phyloP scores from a whole-genome alignment of 805 yeast genomes.

The Candida nanaspora region DNA sequence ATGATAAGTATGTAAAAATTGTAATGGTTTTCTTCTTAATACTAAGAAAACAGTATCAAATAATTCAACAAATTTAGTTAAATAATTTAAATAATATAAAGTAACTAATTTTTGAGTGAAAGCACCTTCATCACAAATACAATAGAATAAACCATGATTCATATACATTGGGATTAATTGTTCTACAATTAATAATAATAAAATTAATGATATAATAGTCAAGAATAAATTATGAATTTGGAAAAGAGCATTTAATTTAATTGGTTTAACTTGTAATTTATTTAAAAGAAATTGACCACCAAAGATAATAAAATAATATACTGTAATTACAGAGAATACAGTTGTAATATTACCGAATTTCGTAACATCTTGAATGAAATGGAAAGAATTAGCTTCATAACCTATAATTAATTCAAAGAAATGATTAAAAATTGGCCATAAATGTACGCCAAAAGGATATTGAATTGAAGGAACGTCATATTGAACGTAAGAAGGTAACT shows the following conservation, averaged over 20 bases:
- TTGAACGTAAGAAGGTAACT: constrained; percentile 16
- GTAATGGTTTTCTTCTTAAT: constrained; percentile 82
- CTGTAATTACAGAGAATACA: constrained; percentile 42
- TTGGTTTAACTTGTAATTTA: constrained; percentile 46
- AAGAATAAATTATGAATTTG: constrained; percentile 79
- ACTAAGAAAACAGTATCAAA: constrained; percentile 89
- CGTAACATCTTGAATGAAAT: constrained; percentile 57
- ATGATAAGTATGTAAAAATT: constrained; percentile 92
- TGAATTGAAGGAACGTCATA: constrained; percentile 21
- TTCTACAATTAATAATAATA: constrained; percentile 69
- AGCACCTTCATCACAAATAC: constrained; percentile 70
- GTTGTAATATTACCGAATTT: constrained; percentile 60
- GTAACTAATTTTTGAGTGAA: constrained; percentile 82
- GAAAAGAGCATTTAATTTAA: constrained; percentile 68
- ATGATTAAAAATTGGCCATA: constrained; percentile 62
- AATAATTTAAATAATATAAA: constrained; percentile 83
- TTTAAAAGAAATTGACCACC: constrained; percentile 71
- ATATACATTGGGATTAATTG: constrained; percentile 76
- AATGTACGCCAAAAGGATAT: constrained; percentile 46
- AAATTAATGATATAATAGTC: constrained; percentile 57
- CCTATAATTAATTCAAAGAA: constrained; percentile 39
- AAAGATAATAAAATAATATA: constrained; percentile 76
- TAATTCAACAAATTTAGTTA: constrained; percentile 84
- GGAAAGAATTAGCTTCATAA: constrained; percentile 58
- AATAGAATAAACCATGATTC: constrained; percentile 71